Percentiles rank a stretch among this genome's conserved stretches.
Conservation (phyloP, 1,139 yeast genomes). For the Debaryomyces nepalensis region DNA sequence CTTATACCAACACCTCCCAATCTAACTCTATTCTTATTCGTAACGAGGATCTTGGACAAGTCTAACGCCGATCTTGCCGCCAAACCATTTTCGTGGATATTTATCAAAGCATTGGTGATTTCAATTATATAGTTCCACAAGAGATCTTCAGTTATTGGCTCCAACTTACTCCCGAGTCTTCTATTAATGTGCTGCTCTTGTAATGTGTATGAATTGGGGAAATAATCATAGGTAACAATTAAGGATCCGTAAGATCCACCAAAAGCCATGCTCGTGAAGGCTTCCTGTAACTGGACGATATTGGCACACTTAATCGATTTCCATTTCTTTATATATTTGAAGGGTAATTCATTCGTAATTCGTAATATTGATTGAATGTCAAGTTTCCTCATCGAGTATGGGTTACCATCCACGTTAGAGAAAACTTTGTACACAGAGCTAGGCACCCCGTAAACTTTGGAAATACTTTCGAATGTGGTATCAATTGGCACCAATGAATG, state of each 20-base stretch:
- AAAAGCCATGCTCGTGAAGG: conserved; percentile 87
- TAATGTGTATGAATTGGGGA: conserved; percentile 39
- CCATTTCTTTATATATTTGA: conserved; percentile 46
- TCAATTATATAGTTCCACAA: conserved; percentile 82
- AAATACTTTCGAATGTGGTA: conserved; percentile 53
- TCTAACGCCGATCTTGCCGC: conserved; percentile 66
- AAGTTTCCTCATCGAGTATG: conserved; percentile 76
- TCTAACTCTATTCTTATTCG: conserved; percentile 71
- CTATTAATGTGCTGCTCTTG: conserved; percentile 39
- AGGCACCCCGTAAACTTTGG: conserved; percentile 62
- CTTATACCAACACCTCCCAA: conserved; percentile 72
- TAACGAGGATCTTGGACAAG: conserved; percentile 71
- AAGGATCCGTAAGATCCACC: conserved; percentile 64
- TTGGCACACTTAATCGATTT: conserved; percentile 57
- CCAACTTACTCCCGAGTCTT: conserved; percentile 39
- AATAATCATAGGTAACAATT: conserved; percentile 46
- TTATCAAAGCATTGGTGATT: conserved; percentile 65
- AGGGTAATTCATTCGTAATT: conserved; percentile 59
- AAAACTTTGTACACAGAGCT: conserved; percentile 78
- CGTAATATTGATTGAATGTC: conserved; percentile 54
- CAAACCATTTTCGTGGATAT: conserved; percentile 64
- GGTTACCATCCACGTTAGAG: conserved; percentile 76
- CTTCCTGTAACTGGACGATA: conserved; percentile 72
- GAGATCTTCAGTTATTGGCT: conserved; percentile 61
- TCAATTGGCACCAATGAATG: conserved; percentile 90